Evolutionary conservation across 2,329 filamentous ascomycete species (phyloP), one percentile per base, ranked within the genome.

Genomic region (Leptographium wingfieldii): DNA sequence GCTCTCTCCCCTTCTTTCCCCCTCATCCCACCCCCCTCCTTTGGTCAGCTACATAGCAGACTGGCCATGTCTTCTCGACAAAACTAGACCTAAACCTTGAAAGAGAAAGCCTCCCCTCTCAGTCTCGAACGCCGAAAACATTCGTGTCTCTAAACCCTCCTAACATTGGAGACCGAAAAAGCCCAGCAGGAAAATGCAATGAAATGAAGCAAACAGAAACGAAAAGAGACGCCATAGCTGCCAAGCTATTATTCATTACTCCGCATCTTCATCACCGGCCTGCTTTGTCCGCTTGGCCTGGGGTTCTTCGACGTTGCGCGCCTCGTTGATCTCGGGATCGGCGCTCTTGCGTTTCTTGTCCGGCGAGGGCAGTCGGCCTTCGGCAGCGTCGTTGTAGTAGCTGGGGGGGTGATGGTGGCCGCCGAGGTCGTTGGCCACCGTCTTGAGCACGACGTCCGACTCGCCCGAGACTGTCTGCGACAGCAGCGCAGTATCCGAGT

Each of bases 371-470:
- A 69, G 40, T 31, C 16, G 40, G 40, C 29, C 16, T 40, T 29
- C 43, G n/a, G 35, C 46, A 5, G 6, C 25, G 31, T 29, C 35
- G 12, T 40, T 56, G 43, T 25, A 35, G 55, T 57, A 57, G 55
- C 7, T 22, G 19, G 27, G 43, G 6, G 55, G 22, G n/a, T 35
- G 59, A 35, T 64, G 59, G 59, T 70, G 68, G 35, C 63, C 58
- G 38, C 65, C 64, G 35, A 70, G 49, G 33, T 70, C 64, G 59
- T 71, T 72, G 22, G 70, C 69, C 3, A 67, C 69, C 31, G 62
- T 62, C 63, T 72, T 72, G 31, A 71, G 67, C 16, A 61, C 63
- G 3, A 65, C 67, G 27, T 72, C 70, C 49, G 70, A 70, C 53
- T 71, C 69, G 56, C 70, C 69, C 35, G 64, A 64, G 31, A 46